Evolutionary conservation across 2,329 filamentous ascomycete species (phyloP).

Genomic region (Endothia cerciana): DNA sequence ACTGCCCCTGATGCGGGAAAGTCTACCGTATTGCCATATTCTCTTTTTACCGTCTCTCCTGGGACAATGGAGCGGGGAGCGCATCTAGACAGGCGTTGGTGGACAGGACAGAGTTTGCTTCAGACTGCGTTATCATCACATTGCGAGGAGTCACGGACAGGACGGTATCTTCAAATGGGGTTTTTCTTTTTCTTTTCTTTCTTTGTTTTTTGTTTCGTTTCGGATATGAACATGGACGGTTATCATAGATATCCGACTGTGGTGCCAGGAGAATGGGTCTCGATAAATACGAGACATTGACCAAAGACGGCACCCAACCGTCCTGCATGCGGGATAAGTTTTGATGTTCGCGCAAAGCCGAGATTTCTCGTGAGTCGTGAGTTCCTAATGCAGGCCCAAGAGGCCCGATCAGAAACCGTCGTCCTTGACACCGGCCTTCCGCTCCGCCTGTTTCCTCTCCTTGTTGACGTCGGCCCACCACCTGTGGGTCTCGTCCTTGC

Average conservation of each 20-base stretch:
- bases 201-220: background rate
- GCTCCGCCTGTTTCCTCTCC: constrained; percentile 48
- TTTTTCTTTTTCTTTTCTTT: background rate
- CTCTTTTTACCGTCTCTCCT: background rate
- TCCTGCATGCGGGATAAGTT: background rate
- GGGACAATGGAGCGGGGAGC: constrained; percentile 10
- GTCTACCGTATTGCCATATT: too few relatives aligned
- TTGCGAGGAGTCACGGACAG: constrained; percentile 29
- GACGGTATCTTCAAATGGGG: constrained; percentile 7
- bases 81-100: constrained; percentile 27
- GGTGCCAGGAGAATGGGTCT: background rate
- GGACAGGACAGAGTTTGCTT: constrained; percentile 1
- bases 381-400: background rate
- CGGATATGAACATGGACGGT: constrained; percentile 9
- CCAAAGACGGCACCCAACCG: background rate
- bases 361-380: background rate
- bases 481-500: constrained; percentile 52
- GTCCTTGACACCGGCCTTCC: constrained; percentile 41
- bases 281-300: background rate
- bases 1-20: too few relatives aligned
- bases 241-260: background rate
- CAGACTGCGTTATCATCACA: constrained; percentile 26
- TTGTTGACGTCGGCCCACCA: constrained; percentile 61
- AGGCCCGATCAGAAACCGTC: constrained; percentile 37
- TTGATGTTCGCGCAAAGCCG: background rate